phyloP scores from a whole-genome alignment of 164 flowering plant genomes.

The Umbilicus rupestris region DNA sequence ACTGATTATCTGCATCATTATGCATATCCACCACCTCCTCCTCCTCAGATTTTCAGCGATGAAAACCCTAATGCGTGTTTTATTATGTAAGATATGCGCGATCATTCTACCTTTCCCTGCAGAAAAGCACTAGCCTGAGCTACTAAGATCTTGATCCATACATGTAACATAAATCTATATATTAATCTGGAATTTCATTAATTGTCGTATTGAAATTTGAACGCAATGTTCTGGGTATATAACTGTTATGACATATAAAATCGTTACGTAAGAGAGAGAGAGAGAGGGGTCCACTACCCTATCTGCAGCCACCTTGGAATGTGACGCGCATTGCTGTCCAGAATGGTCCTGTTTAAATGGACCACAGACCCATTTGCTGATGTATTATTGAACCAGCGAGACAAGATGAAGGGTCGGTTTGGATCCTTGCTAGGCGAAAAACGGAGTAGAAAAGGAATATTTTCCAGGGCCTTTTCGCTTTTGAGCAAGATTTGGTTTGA shows the following conservation, averaged over 20 bases:
- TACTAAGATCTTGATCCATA: neutral
- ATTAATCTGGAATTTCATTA: neutral
- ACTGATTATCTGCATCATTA: conserved; percentile 24
- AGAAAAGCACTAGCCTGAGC: too few relatives aligned
- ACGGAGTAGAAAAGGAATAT: neutral
- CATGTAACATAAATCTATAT: neutral
- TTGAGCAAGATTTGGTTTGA: neutral
- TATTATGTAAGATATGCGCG: conserved; percentile 32
- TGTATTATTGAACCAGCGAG: neutral
- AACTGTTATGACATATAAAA: neutral
- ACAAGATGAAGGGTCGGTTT: conserved; percentile 1
- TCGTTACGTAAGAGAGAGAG: neutral
- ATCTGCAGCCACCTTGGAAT: neutral
- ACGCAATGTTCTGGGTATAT: too few relatives aligned
- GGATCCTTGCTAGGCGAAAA: neutral
- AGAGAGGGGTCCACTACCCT: neutral
- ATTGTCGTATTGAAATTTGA: too few relatives aligned
- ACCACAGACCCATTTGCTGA: conserved; percentile 1
- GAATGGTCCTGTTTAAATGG: neutral
- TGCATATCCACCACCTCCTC: conserved; percentile 21
- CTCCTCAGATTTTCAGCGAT: conserved; percentile 72
- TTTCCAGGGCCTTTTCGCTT: neutral
- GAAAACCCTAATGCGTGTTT: conserved; percentile 83
- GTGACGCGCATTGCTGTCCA: conserved; percentile 1
- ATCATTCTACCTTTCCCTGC: neutral